phyloP scores from a whole-genome alignment of 805 yeast species.

The Yarrowia bubula region DNA sequence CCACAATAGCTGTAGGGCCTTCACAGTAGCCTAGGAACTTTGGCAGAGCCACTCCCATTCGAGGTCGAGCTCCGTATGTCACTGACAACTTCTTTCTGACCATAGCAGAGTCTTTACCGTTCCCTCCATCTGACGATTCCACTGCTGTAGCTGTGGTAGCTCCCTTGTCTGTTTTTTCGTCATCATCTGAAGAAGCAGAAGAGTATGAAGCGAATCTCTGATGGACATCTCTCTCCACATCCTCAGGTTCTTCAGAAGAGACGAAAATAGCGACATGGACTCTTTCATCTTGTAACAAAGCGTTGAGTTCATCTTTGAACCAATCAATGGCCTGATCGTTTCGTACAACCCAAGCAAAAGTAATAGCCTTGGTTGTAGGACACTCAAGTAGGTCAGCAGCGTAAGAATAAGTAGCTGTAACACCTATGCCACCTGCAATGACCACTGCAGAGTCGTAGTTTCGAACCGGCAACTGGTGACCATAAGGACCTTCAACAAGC shows the following conservation, averaged over 20 bases:
- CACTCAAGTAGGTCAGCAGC: slow-evolving; percentile 31
- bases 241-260: slow-evolving; percentile 34
- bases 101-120: background rate
- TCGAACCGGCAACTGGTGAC: slow-evolving; percentile 50
- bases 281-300: slow-evolving; percentile 32
- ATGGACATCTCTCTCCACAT: background rate
- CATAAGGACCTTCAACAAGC: slow-evolving; percentile 73
- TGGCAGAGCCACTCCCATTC: background rate
- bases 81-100: background rate
- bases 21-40: background rate
- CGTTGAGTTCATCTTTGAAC: slow-evolving; percentile 37
- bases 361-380: slow-evolving; percentile 29
- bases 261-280: slow-evolving; percentile 39
- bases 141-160: background rate
- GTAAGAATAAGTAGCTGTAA: slow-evolving; percentile 59
- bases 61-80: slow-evolving; percentile 41
- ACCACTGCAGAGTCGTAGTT: slow-evolving; percentile 56
- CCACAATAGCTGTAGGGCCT: slow-evolving; percentile 21
- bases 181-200: background rate
- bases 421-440: slow-evolving; percentile 74
- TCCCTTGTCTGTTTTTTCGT: slow-evolving; percentile 27
- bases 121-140: slow-evolving; percentile 38
- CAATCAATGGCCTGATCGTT: slow-evolving; percentile 36
- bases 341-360: slow-evolving; percentile 39
- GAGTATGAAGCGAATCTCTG: background rate